phyloP scores from a whole-genome alignment of 441 rosid species.

The Capsella rubella region DNA sequence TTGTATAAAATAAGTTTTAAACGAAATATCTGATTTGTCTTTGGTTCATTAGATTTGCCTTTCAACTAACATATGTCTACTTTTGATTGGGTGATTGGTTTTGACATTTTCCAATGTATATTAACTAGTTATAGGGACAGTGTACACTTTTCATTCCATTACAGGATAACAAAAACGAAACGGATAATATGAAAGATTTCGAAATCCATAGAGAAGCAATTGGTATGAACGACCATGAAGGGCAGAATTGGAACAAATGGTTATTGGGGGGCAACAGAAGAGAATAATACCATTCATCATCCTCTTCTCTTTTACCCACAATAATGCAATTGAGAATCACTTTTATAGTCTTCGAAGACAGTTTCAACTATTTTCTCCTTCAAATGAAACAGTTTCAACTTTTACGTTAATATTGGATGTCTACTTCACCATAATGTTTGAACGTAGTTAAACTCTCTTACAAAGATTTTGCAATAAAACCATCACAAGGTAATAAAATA shows the following conservation, averaged over 20 bases:
- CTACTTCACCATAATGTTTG: constrained; percentile 20
- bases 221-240: constrained; percentile 38
- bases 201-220: constrained; percentile 36
- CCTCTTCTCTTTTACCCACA: constrained; percentile 47
- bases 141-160: neutral
- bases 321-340: constrained; percentile 62
- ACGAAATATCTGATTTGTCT: neutral
- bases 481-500: neutral
- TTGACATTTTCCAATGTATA: neutral
- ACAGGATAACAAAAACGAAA: constrained; percentile 11
- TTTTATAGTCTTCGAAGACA: constrained; percentile 43
- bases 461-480: neutral
- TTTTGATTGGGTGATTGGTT: neutral
- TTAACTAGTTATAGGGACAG: neutral
- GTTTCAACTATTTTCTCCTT: constrained; percentile 18
- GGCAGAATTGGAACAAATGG: constrained; percentile 42
- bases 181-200: constrained; percentile 28
- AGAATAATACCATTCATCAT: constrained; percentile 53
- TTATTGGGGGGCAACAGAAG: constrained; percentile 46
- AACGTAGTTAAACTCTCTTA: neutral
- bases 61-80: neutral
- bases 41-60: neutral
- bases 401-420: constrained; percentile 22
- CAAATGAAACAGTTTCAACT: constrained; percentile 36
- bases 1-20: neutral